These are phyloP conservation scores for Pyropia yezoensis DNA, from an alignment of 23 red algal species.

Conservation along the genomic window DNA sequence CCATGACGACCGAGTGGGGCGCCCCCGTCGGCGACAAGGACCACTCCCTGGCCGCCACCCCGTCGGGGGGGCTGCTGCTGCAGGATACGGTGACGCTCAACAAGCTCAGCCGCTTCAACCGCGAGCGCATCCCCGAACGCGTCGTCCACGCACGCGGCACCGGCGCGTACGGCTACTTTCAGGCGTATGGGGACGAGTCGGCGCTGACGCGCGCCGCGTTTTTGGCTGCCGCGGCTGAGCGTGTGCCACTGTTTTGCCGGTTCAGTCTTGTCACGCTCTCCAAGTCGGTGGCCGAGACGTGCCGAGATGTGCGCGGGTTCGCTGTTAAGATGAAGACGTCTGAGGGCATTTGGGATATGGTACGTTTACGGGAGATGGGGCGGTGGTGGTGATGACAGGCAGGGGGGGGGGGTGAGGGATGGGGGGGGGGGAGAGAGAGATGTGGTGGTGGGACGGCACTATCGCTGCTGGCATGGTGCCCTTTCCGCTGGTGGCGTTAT, in stretches of 20 bases:
- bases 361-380: slow-evolving; percentile 7
- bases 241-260: slow-evolving; percentile 40
- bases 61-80: slow-evolving; percentile 13
- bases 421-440: no score
- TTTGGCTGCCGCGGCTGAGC: slow-evolving; percentile 16
- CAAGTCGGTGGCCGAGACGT: slow-evolving; percentile 72
- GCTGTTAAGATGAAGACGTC: slow-evolving; percentile 84
- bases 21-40: slow-evolving; percentile 20
- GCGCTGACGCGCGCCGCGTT: slow-evolving; percentile 39
- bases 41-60: slow-evolving; percentile 7
- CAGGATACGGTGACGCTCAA: slow-evolving; percentile 26
- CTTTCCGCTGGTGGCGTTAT: no score
- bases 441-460: no score
- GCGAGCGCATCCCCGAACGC: slow-evolving; percentile 80
- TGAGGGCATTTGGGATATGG: slow-evolving; percentile 78
- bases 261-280: slow-evolving; percentile 73
- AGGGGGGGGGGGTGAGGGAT: no score
- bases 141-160: slow-evolving; percentile 85
- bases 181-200: slow-evolving; percentile 24
- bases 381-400: no score
- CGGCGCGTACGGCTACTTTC: slow-evolving; percentile 70
- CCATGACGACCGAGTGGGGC: slow-evolving; percentile 20
- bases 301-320: slow-evolving; percentile 82
- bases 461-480: no score
- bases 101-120: slow-evolving; percentile 48